A percentile compares a stretch with the other conserved stretches of the same genome.
phyloP scores from a whole-genome alignment of 2,329 filamentous ascomycete genomes.

The Alternaria panax region DNA sequence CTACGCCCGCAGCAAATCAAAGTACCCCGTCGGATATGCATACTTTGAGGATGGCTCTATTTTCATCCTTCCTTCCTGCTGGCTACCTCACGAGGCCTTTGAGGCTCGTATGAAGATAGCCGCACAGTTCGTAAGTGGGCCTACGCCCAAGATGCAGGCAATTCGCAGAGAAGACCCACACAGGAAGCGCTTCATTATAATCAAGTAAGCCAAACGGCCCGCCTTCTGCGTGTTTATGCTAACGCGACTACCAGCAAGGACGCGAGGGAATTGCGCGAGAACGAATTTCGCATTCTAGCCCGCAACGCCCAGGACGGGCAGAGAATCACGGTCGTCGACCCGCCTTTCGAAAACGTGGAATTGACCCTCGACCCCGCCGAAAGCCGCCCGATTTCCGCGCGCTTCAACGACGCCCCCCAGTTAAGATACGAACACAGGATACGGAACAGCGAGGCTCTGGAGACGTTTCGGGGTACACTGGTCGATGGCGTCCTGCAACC shows the following conservation, averaged over 20 bases:
- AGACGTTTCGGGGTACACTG: conserved; percentile 30
- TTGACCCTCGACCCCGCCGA: conserved; percentile 8
- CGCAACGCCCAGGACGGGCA: conserved; percentile 19
- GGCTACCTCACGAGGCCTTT: conserved; percentile 20
- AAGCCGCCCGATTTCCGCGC: conserved; percentile 6
- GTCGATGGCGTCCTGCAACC: conserved; percentile 29
- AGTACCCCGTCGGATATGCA: conserved; percentile 19
- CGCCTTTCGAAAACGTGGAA: conserved; percentile 17
- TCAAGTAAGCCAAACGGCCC: conserved; percentile 15
- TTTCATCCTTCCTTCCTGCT: conserved; percentile 15
- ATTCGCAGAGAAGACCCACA: conserved; percentile 2
- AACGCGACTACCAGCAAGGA: conserved; percentile 10
- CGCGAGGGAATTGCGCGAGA: not conserved
- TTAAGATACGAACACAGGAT: not conserved
- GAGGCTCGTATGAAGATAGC: conserved; percentile 26
- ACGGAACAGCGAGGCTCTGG: conserved; percentile 9
- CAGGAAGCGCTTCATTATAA: conserved; percentile 18
- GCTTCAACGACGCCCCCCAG: conserved; percentile 4
- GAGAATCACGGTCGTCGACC: conserved; percentile 7
- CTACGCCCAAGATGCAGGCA: conserved; percentile 16
- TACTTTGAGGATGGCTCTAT: conserved; percentile 37
- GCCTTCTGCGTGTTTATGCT: not conserved
- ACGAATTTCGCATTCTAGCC: conserved; percentile 11
- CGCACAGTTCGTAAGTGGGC: conserved; percentile 18
- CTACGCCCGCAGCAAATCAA: conserved; percentile 3